These are phyloP conservation scores for Golubevia pallescens DNA, from an alignment of 1,284 basidiomycete genomes.

Conservation along the genomic window DNA sequence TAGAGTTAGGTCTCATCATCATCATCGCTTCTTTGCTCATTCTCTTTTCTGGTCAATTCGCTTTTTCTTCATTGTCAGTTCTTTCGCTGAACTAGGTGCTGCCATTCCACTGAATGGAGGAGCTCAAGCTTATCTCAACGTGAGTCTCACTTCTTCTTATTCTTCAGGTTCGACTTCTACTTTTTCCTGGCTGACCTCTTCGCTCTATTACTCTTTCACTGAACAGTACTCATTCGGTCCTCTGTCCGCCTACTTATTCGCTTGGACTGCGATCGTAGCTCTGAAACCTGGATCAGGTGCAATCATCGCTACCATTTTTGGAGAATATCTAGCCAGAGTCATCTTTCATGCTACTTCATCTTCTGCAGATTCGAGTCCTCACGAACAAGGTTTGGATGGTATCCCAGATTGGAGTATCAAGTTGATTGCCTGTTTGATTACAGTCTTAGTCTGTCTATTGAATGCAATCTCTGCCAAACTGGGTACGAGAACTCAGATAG, in stretches of 20 bases:
- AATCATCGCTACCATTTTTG: constrained; percentile 45
- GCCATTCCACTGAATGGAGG: constrained; percentile 58
- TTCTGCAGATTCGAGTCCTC: constrained; percentile 3
- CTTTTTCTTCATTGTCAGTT: no score
- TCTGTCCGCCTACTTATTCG: constrained; percentile 46
- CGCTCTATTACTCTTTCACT: not conserved
- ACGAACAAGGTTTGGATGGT: constrained; percentile 15
- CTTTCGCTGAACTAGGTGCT: not conserved
- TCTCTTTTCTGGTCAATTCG: no score
- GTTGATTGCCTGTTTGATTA: constrained; percentile 31
- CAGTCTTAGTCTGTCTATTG: constrained; percentile 31
- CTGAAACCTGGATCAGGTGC: constrained; percentile 56
- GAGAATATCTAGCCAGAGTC: constrained; percentile 49
- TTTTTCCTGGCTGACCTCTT: not conserved
- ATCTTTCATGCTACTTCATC: constrained; percentile 36
- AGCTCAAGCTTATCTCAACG: constrained; percentile 58
- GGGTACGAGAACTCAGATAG: constrained; percentile 46
- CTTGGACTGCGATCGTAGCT: constrained; percentile 55
- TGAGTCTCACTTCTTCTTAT: constrained; percentile 4
- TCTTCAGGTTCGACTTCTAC: not conserved
- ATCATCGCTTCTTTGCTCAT: no score
- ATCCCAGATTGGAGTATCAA: constrained; percentile 53
- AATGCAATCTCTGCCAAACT: constrained; percentile 39
- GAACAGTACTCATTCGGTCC: constrained; percentile 50
- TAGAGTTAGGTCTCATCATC: no score